Percentiles rank a stretch among this genome's conserved stretches.
These are phyloP conservation scores for Gastrodia elata DNA, from an alignment of 106 monocot species.

Conservation along the genomic window DNA sequence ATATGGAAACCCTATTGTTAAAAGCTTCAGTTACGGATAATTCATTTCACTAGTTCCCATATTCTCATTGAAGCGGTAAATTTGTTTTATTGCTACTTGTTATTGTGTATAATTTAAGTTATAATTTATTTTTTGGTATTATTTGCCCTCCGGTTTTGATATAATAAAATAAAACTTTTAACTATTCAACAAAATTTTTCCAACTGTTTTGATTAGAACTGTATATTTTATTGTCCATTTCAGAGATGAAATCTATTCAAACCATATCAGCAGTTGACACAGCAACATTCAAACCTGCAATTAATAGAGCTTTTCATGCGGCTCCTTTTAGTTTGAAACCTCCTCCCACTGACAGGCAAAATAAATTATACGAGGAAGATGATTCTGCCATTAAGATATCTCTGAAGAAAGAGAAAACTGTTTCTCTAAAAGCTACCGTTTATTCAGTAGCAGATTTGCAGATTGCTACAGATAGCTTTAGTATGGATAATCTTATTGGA, in stretches of 20 bases:
- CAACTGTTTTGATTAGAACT: neutral
- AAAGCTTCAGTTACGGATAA: neutral
- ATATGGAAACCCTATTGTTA: neutral
- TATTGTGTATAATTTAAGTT: neutral
- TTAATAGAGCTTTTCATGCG: conserved; percentile 15
- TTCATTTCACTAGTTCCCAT: neutral
- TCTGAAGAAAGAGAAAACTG: conserved; percentile 15
- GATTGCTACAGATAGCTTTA: conserved; percentile 60
- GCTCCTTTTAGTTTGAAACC: conserved; percentile 42
- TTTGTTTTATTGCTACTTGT: neutral
- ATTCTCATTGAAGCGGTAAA: neutral
- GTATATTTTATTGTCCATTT: neutral
- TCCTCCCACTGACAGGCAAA: conserved; percentile 31
- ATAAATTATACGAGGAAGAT: conserved; percentile 47
- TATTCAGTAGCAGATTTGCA: conserved; percentile 72
- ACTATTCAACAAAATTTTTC: neutral
- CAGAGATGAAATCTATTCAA: conserved; percentile 46
- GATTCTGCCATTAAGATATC: conserved; percentile 24
- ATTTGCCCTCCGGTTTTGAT: too few relatives aligned
- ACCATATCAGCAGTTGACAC: conserved; percentile 13
- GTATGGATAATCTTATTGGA: conserved; percentile 47
- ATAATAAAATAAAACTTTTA: too few relatives aligned
- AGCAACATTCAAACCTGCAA: conserved; percentile 9
- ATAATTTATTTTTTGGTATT: too few relatives aligned
- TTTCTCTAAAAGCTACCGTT: conserved; percentile 24